A percentile compares a stretch with the other conserved stretches of the same genome.
phyloP scores from a whole-genome alignment of 169 alveolate species.

The Cryptosporidium viatorum region DNA sequence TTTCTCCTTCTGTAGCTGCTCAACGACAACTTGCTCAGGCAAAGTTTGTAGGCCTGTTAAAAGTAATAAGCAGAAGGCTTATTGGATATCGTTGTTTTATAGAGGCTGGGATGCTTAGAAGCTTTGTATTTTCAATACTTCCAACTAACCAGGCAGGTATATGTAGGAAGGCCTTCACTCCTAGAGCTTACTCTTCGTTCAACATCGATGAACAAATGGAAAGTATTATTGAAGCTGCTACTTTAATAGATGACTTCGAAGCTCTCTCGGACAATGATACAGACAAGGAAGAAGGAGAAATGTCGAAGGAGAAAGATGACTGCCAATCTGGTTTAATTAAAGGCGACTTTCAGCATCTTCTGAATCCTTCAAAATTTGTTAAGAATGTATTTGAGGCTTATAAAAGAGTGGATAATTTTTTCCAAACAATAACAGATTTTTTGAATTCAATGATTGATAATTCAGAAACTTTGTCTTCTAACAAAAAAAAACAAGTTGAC shows the following conservation, averaged over 20 bases:
- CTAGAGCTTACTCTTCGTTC: neutral
- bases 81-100: conserved; percentile 20
- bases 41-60: conserved; percentile 58
- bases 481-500: conserved; percentile 24
- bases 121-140: conserved; percentile 50
- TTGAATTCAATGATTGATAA: conserved; percentile 1
- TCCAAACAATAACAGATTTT: conserved; percentile 32
- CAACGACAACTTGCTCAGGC: conserved; percentile 75
- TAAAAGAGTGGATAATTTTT: conserved; percentile 33
- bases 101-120: conserved; percentile 43
- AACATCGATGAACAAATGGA: conserved; percentile 24
- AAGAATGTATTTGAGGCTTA: conserved; percentile 21
- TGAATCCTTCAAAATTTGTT: conserved; percentile 16
- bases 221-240: conserved; percentile 1
- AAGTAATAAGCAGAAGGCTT: conserved; percentile 24
- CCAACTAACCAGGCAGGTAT: conserved; percentile 73
- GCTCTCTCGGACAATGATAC: conserved; percentile 6
- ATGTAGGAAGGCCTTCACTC: conserved; percentile 48
- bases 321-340: neutral
- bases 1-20: conserved; percentile 58
- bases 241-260: neutral
- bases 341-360: neutral
- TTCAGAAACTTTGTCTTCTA: conserved; percentile 11
- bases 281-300: conserved; percentile 70
- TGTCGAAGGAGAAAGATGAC: conserved; percentile 15